Conservation (phyloP, 2,329 filamentous ascomycete genomes). For the Colletotrichum sp. region DNA sequence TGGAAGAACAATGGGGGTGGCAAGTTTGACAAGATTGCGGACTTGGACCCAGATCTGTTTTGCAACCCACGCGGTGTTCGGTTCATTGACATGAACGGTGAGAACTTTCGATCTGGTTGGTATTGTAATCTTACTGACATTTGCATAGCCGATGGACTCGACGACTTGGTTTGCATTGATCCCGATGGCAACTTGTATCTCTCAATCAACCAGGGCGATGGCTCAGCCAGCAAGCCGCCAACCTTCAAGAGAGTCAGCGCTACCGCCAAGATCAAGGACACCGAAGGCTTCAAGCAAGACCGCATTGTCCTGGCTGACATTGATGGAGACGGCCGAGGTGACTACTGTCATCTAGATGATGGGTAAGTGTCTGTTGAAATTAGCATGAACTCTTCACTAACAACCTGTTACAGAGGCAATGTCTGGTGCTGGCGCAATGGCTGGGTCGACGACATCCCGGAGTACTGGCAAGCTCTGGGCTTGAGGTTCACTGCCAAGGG, state of each 20-base stretch:
- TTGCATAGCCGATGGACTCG: conserved; percentile 19
- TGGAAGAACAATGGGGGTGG: not conserved
- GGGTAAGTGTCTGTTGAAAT: rapidly evolving
- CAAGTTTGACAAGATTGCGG: conserved; percentile 11
- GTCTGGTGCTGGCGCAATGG: conserved; percentile 37
- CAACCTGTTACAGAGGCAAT: not conserved
- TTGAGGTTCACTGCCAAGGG: conserved; percentile 22
- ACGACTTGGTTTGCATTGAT: conserved; percentile 8
- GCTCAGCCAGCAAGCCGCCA: not conserved
- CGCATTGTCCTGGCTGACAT: conserved; percentile 19
- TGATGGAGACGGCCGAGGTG: conserved; percentile 36
- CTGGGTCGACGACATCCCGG: conserved; percentile 28
- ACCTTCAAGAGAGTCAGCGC: not conserved
- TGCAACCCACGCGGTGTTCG: not conserved
- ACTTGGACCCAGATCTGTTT: not conserved
- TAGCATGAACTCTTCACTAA: not conserved
- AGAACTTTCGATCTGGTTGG: conserved; percentile 12
- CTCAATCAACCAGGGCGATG: conserved; percentile 11
- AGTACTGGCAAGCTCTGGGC: conserved; percentile 38
- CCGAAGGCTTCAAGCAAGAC: not conserved
- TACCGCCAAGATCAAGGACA: not conserved
- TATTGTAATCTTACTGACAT: not conserved
- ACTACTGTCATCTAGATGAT: conserved; percentile 28
- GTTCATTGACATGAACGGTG: not conserved
- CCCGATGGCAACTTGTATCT: not conserved